Percentiles rank a stretch among this genome's conserved stretches.
These are phyloP conservation scores for Tephrocybe sp. DNA, from an alignment of 768 basidiomycete genomes.

Conservation along the genomic window DNA sequence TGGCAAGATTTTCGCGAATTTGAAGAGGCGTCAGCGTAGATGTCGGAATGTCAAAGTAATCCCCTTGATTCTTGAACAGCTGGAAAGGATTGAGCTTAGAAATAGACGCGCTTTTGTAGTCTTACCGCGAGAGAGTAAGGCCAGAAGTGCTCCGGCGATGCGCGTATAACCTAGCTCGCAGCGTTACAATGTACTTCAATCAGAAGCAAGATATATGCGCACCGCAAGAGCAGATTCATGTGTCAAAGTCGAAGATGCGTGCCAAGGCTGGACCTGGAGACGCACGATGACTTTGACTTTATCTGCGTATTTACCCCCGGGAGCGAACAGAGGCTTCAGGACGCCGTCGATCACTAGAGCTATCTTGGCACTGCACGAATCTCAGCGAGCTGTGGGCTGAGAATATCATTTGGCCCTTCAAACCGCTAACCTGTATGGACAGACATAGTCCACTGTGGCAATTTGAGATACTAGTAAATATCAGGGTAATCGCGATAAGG, in stretches of 20 bases:
- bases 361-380: slow-evolving; percentile 50
- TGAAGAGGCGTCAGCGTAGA: slow-evolving; percentile 65
- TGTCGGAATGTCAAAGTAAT: slow-evolving; percentile 78
- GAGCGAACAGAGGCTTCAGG: slow-evolving; percentile 55
- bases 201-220: slow-evolving; percentile 11
- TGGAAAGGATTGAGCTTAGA: slow-evolving; percentile 21
- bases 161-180: slow-evolving; percentile 52
- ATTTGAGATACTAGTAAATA: neutral
- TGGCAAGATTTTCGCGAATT: slow-evolving; percentile 71
- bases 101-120: neutral
- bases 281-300: slow-evolving; percentile 75
- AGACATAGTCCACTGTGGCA: slow-evolving; percentile 77
- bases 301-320: slow-evolving; percentile 62
- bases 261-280: slow-evolving; percentile 79
- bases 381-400: neutral
- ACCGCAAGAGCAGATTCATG: slow-evolving; percentile 86
- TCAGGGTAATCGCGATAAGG: neutral
- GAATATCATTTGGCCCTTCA: neutral
- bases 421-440: slow-evolving; percentile 64
- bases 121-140: slow-evolving; percentile 64
- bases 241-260: slow-evolving; percentile 66
- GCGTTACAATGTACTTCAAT: neutral
- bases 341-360: slow-evolving; percentile 55
- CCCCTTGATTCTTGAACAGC: slow-evolving; percentile 74
- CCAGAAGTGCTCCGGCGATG: slow-evolving; percentile 81